Percentiles rank a stretch among this genome's conserved stretches.
These are phyloP conservation scores for Rhizophagus prolifer DNA, from an alignment of 192 early-diverging fungal species.

Conservation along the genomic window DNA sequence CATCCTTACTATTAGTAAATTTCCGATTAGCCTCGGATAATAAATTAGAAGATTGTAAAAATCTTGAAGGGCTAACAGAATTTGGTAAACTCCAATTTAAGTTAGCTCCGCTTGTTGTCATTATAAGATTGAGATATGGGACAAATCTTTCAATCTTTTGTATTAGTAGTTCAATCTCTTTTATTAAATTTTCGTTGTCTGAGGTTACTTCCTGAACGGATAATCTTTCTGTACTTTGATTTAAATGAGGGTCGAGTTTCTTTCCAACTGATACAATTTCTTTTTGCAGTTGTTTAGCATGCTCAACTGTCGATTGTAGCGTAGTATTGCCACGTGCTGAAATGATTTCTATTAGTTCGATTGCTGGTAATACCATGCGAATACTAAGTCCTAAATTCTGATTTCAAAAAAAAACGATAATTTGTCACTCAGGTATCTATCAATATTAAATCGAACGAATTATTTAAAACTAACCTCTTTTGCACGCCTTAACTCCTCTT, in stretches of 20 bases:
- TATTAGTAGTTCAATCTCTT: conserved; percentile 20
- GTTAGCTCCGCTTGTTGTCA: conserved; percentile 34
- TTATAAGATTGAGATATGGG: conserved; percentile 39
- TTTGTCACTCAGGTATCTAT: no score
- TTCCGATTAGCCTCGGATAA: conserved; percentile 32
- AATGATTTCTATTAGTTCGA: conserved; percentile 66
- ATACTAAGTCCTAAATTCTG: conserved; percentile 34
- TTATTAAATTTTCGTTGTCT: conserved; percentile 18
- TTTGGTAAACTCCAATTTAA: conserved; percentile 41
- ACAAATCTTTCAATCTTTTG: conserved; percentile 38
- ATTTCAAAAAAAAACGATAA: neutral
- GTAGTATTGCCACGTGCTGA: conserved; percentile 63
- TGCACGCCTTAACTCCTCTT: conserved; percentile 32
- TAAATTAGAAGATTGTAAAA: conserved; percentile 58
- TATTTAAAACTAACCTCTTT: conserved; percentile 4
- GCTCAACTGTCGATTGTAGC: conserved; percentile 54
- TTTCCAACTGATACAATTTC: conserved; percentile 52
- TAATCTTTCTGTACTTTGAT: neutral
- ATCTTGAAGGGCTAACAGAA: conserved; percentile 52
- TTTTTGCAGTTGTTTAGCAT: conserved; percentile 51
- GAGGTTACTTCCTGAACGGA: conserved; percentile 7
- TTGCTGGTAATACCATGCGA: conserved; percentile 62
- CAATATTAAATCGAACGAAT: neutral
- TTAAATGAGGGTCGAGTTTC: conserved; percentile 32
- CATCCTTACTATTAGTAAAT: neutral